Evolutionary conservation across 176 grass and related monocot species (phyloP).

Genomic region (Neostapfia colusana): DNA sequence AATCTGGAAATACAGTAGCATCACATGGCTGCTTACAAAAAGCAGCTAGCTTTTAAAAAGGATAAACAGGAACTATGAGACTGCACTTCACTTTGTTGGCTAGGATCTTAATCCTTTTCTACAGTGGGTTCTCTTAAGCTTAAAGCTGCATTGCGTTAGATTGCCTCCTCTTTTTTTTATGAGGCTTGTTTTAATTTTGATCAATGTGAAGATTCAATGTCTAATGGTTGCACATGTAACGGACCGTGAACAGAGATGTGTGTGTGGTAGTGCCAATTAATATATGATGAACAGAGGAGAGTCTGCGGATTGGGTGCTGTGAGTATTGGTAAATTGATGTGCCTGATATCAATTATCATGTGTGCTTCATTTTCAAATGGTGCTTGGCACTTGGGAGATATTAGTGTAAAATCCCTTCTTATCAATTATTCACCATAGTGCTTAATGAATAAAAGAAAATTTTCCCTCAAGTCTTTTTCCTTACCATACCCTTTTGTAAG

Average conservation of each 20-base stretch:
- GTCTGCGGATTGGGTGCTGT: slow-evolving; percentile 44
- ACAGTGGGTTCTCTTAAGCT: not conserved
- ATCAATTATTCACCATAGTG: slow-evolving; percentile 1
- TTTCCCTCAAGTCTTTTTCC: not conserved
- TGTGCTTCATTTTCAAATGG: not conserved
- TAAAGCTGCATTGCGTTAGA: not conserved
- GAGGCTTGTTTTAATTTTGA: slow-evolving; percentile 24
- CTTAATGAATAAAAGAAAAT: not conserved
- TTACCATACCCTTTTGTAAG: not conserved
- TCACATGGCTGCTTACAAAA: slow-evolving; percentile 42
- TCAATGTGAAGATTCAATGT: not conserved
- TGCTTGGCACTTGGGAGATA: slow-evolving; percentile 3
- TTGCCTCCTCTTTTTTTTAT: not conserved
- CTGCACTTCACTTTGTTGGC: slow-evolving; percentile 28
- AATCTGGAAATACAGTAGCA: slow-evolving; percentile 33
- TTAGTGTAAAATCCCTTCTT: too few relatives aligned
- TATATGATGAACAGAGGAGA: slow-evolving; percentile 57
- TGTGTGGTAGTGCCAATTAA: slow-evolving; percentile 65
- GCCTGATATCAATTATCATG: not conserved
- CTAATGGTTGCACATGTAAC: slow-evolving; percentile 23
- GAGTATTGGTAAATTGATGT: slow-evolving; percentile 54
- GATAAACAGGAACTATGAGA: not conserved
- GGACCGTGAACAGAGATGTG: slow-evolving; percentile 70
- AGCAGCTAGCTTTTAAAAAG: slow-evolving; percentile 31
- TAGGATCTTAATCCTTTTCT: not conserved